Conservation (phyloP, 805 yeast species). For the Starmerella scarabaei region DNA sequence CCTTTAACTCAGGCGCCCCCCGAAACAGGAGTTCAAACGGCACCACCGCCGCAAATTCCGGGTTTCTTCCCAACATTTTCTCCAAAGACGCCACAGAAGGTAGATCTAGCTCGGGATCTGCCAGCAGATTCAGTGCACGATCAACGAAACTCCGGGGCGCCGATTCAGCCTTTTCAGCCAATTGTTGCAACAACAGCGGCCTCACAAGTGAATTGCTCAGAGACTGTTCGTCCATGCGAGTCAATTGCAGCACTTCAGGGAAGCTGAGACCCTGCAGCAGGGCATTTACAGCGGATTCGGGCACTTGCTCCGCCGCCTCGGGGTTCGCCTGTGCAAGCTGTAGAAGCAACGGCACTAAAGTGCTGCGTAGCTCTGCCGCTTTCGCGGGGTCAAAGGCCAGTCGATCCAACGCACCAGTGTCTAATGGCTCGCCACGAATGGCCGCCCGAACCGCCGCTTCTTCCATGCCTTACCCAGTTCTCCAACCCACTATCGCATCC, state of each 20-base stretch:
- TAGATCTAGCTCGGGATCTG: slow-evolving; percentile 10
- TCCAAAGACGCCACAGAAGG: slow-evolving; percentile 10
- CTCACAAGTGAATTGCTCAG: slow-evolving; percentile 11
- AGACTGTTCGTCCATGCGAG: slow-evolving; percentile 1
- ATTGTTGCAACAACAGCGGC: slow-evolving; percentile 10
- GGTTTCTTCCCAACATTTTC: slow-evolving; percentile 1
- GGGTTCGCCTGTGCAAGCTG: slow-evolving; percentile 8
- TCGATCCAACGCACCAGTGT: slow-evolving; percentile 8
- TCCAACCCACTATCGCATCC: too few relatives aligned
- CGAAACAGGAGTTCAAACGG: slow-evolving; percentile 16
- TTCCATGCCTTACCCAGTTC: not conserved
- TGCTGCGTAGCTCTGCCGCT: slow-evolving; percentile 4
- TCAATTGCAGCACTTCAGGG: slow-evolving; percentile 9
- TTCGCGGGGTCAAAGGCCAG: slow-evolving; percentile 3
- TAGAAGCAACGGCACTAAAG: slow-evolving; percentile 14
- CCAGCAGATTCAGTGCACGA: slow-evolving; percentile 9
- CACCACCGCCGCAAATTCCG: slow-evolving; percentile 2
- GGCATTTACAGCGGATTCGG: slow-evolving; percentile 9
- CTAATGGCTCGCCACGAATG: slow-evolving; percentile 4
- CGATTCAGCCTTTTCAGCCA: slow-evolving; percentile 5
- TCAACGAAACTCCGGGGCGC: slow-evolving; percentile 1
- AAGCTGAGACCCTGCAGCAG: slow-evolving; percentile 11
- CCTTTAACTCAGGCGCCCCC: slow-evolving; percentile 6
- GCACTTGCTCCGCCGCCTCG: slow-evolving; percentile 8
- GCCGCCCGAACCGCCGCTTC: slow-evolving; percentile 6